phyloP scores from a whole-genome alignment of 2,329 filamentous ascomycete species.

The Aaosphaeria arxii region DNA sequence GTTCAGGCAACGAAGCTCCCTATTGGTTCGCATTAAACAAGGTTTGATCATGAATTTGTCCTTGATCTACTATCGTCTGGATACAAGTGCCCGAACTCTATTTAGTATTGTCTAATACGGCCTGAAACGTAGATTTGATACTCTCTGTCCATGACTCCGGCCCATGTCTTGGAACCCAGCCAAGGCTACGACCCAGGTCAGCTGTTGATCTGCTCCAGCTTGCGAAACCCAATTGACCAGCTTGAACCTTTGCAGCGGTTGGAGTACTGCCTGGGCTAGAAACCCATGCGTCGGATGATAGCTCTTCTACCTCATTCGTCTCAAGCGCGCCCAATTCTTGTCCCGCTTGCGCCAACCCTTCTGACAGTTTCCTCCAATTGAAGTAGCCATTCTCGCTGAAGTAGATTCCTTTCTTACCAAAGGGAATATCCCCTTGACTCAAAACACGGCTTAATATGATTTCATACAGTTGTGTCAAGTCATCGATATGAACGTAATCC shows the following conservation, averaged over 20 bases:
- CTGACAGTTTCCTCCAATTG: conserved; percentile 40
- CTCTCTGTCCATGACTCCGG: neutral
- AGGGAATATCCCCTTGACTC: conserved; percentile 26
- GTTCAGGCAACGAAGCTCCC: no score
- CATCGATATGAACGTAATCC: conserved; percentile 47
- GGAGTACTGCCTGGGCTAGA: no score
- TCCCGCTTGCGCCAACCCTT: conserved; percentile 34
- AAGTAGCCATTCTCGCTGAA: conserved; percentile 43
- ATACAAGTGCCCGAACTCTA: no score
- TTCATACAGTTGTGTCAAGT: conserved; percentile 44
- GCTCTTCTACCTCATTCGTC: conserved; percentile 8
- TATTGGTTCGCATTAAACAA: no score
- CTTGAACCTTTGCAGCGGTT: no score
- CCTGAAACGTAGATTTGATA: neutral
- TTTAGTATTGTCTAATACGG: no score
- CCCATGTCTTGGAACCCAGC: neutral
- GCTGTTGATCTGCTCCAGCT: no score
- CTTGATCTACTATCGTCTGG: no score
- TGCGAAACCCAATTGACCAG: no score
- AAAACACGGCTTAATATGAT: conserved; percentile 33
- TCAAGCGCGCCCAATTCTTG: conserved; percentile 28
- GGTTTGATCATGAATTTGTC: no score
- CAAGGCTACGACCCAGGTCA: neutral
- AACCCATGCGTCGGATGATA: no score
- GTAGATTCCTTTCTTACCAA: conserved; percentile 40